Evolutionary conservation across 768 basidiomycete species (phyloP).

Genomic region (Cystobasidium tubakii): DNA sequence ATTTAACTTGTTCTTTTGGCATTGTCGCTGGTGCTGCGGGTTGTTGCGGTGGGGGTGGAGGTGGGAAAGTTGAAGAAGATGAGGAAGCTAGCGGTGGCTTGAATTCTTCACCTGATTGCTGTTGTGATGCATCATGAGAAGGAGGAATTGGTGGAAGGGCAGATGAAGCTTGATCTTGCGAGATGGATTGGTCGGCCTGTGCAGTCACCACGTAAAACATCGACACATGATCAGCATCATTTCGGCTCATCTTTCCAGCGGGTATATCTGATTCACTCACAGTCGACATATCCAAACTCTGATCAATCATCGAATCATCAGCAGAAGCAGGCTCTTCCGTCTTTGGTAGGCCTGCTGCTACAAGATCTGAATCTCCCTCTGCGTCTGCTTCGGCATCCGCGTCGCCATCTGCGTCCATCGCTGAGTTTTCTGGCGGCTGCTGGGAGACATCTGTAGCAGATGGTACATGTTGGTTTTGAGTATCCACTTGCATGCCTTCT

Average conservation of each 20-base stretch:
- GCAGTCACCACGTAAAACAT: neutral
- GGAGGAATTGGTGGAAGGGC: conserved; percentile 5
- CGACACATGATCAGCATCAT: neutral
- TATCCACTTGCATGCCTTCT: neutral
- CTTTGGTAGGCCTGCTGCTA: neutral
- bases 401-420: conserved; percentile 2
- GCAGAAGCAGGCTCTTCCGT: neutral
- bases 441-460: neutral
- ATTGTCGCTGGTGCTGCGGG: conserved; percentile 47
- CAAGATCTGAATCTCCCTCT: neutral
- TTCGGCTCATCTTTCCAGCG: neutral
- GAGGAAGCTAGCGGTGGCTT: conserved; percentile 9
- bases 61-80: neutral
- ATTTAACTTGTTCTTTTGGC: conserved; percentile 68
- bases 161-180: conserved; percentile 3
- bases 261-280: neutral
- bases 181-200: conserved; percentile 5
- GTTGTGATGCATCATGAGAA: neutral
- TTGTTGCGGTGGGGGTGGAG: conserved; percentile 12
- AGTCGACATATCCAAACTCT: conserved; percentile 9
- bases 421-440: neutral
- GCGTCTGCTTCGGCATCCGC: neutral
- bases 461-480: neutral
- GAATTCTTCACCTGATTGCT: conserved; percentile 2
- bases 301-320: conserved; percentile 33